Evolutionary conservation across 2,329 filamentous ascomycete genomes (phyloP).

Genomic region (Penicillium sp.): DNA sequence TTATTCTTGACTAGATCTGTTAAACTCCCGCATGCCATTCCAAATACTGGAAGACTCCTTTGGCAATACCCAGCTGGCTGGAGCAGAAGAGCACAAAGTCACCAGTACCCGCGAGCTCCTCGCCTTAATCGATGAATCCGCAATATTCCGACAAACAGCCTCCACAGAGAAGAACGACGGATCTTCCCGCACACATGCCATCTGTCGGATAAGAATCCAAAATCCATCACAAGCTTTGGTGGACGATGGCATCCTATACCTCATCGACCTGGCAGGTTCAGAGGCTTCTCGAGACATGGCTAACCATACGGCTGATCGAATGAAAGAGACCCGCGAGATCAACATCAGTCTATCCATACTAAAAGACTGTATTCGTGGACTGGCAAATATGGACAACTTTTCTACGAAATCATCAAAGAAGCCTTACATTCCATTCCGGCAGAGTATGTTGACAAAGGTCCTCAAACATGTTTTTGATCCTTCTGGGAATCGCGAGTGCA

Average conservation of each 20-base stretch:
- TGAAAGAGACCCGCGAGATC: conserved; percentile 48
- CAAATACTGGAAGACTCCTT: conserved; percentile 58
- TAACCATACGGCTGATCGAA: conserved; percentile 41
- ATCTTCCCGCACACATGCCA: conserved; percentile 83
- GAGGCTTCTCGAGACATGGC: conserved; percentile 46
- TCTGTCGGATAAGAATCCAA: conserved; percentile 50
- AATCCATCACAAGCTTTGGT: not conserved
- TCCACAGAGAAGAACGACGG: conserved; percentile 96
- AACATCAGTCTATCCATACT: conserved; percentile 49
- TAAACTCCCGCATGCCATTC: conserved; percentile 50
- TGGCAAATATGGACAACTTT: conserved; percentile 35
- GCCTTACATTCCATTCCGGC: conserved; percentile 46
- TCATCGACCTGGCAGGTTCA: conserved; percentile 80
- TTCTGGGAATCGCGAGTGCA: conserved; percentile 35
- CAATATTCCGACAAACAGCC: conserved; percentile 81
- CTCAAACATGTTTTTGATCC: conserved; percentile 51
- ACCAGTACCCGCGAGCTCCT: conserved; percentile 73
- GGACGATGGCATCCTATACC: conserved; percentile 75
- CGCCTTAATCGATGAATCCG: conserved; percentile 74
- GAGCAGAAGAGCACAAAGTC: conserved; percentile 86
- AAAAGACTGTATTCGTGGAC: conserved; percentile 52
- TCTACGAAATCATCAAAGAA: conserved; percentile 23
- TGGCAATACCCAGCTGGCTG: conserved; percentile 77
- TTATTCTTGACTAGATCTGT: conserved; percentile 48
- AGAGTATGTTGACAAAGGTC: conserved; percentile 47